Evolutionary conservation across 2,329 filamentous ascomycete species (phyloP).

Genomic region (Dactylonectria estremocensis): DNA sequence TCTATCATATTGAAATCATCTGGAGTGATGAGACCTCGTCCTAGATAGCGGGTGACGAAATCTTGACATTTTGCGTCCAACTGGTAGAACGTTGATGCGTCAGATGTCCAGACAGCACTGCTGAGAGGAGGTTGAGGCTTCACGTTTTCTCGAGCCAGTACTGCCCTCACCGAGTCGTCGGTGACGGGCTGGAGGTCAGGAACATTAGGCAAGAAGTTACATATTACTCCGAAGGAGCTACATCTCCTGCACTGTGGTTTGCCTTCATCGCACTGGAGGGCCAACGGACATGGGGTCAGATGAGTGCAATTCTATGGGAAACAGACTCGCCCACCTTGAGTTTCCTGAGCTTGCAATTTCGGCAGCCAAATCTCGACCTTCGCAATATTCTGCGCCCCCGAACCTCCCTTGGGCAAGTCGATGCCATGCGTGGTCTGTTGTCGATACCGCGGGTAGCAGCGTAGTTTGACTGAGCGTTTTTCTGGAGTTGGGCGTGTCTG

Average conservation of each 20-base stretch:
- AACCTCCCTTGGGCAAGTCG: background rate
- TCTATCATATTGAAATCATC: slow-evolving; percentile 55
- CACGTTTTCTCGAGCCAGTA: slow-evolving; percentile 34
- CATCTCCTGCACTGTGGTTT: slow-evolving; percentile 62
- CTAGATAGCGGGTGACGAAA: slow-evolving; percentile 59
- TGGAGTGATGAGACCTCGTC: slow-evolving; percentile 54
- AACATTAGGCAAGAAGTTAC: slow-evolving; percentile 57
- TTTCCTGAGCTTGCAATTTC: slow-evolving; percentile 67
- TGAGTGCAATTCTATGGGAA: background rate
- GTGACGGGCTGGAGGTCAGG: slow-evolving; percentile 56
- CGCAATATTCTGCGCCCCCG: slow-evolving; percentile 16
- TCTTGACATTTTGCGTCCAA: slow-evolving; percentile 58
- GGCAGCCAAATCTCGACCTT: slow-evolving; percentile 63
- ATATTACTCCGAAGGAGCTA: slow-evolving; percentile 59
- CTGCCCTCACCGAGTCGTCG: slow-evolving; percentile 40
- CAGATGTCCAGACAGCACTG: slow-evolving; percentile 54
- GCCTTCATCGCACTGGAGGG: slow-evolving; percentile 61
- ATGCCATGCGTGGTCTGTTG: slow-evolving; percentile 17
- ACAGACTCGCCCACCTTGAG: slow-evolving; percentile 58
- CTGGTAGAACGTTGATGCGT: slow-evolving; percentile 51
- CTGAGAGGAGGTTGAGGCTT: slow-evolving; percentile 44
- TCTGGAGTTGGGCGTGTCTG: no score
- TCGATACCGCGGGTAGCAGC: background rate
- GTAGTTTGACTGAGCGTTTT: no score
- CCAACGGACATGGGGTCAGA: background rate